Conservation (phyloP, 2,329 filamentous ascomycete genomes). For the Aspergillus piperis region DNA sequence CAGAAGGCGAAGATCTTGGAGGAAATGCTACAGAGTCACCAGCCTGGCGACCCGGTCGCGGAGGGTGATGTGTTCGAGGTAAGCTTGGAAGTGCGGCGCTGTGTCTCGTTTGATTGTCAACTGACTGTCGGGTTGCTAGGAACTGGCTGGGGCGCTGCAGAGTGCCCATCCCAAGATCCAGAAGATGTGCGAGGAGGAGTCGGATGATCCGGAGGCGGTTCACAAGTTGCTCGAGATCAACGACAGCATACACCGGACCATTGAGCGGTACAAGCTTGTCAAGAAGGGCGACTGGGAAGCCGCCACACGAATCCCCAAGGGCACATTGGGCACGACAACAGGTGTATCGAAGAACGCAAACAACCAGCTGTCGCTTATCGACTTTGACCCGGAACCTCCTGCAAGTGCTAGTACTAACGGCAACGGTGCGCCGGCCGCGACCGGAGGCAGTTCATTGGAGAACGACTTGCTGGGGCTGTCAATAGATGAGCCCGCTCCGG, state of each 20-base stretch:
- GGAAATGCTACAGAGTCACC: slow-evolving; percentile 84
- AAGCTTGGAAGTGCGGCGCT: neutral
- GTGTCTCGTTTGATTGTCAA: neutral
- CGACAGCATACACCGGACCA: slow-evolving; percentile 95
- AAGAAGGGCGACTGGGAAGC: slow-evolving; percentile 91
- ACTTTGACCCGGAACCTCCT: slow-evolving; percentile 69
- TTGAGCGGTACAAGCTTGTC: slow-evolving; percentile 91
- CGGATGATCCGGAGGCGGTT: slow-evolving; percentile 92
- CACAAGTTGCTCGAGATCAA: slow-evolving; percentile 96
- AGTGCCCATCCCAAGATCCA: slow-evolving; percentile 98
- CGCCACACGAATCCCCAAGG: slow-evolving; percentile 79
- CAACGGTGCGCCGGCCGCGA: slow-evolving; percentile 47
- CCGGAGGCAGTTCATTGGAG: slow-evolving; percentile 69
- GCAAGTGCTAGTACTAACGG: slow-evolving; percentile 46
- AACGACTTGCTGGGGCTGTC: slow-evolving; percentile 90
- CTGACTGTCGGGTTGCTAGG: slow-evolving; percentile 48
- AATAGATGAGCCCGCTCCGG: slow-evolving; percentile 69
- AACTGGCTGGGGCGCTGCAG: slow-evolving; percentile 83
- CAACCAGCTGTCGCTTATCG: slow-evolving; percentile 88
- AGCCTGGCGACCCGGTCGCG: slow-evolving; percentile 75
- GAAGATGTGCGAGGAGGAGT: slow-evolving; percentile 99
- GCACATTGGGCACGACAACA: slow-evolving; percentile 70
- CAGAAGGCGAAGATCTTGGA: slow-evolving; percentile 91
- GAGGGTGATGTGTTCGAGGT: slow-evolving; percentile 70
- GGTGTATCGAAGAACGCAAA: slow-evolving; percentile 66